Percentiles rank a stretch among this genome's conserved stretches.
These are phyloP conservation scores for Jackrogersella minutella DNA, from an alignment of 495 filamentous ascomycete genomes.

Conservation along the genomic window DNA sequence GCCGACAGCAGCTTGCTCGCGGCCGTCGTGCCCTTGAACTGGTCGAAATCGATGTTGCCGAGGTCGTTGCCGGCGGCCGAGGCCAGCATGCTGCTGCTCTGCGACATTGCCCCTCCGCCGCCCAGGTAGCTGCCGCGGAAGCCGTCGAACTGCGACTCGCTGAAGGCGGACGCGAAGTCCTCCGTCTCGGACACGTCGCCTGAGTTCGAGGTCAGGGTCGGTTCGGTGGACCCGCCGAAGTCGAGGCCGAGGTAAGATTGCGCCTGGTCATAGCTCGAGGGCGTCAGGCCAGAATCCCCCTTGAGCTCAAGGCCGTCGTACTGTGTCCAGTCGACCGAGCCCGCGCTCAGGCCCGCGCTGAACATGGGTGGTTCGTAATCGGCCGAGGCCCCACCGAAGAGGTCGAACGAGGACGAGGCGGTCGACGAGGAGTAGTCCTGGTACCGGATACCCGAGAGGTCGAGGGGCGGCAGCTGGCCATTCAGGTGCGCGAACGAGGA, in stretches of 20 bases:
- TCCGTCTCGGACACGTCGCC: conserved; percentile 80
- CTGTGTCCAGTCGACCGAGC: conserved; percentile 77
- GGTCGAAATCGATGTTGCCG: conserved; percentile 67
- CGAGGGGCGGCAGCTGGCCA: conserved; percentile 70
- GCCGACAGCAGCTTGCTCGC: conserved; percentile 52
- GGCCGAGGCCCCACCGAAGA: conserved; percentile 58
- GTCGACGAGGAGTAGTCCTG: conserved; percentile 65
- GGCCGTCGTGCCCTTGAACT: conserved; percentile 59
- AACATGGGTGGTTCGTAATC: conserved; percentile 72
- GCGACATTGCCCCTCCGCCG: conserved; percentile 59
- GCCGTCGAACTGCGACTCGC: conserved; percentile 61
- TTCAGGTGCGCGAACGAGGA: conserved; percentile 67
- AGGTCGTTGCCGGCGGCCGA: conserved; percentile 55
- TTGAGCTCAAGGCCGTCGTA: conserved; percentile 69
- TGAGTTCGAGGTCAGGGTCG: conserved; percentile 73
- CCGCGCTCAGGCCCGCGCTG: conserved; percentile 69
- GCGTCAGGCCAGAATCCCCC: conserved; percentile 61
- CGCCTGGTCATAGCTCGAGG: conserved; percentile 71
- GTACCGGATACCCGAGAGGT: conserved; percentile 63
- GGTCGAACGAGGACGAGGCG: conserved; percentile 52
- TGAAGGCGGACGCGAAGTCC: conserved; percentile 65
- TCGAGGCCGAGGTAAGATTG: conserved; percentile 53
- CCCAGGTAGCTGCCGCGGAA: conserved; percentile 60
- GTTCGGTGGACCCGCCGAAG: conserved; percentile 64
- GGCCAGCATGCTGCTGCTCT: conserved; percentile 54